Evolutionary conservation across 2,329 filamentous ascomycete genomes (phyloP), one percentile per base, ranked within the genome.

Genomic region (Verticillium albo-atrum): DNA sequence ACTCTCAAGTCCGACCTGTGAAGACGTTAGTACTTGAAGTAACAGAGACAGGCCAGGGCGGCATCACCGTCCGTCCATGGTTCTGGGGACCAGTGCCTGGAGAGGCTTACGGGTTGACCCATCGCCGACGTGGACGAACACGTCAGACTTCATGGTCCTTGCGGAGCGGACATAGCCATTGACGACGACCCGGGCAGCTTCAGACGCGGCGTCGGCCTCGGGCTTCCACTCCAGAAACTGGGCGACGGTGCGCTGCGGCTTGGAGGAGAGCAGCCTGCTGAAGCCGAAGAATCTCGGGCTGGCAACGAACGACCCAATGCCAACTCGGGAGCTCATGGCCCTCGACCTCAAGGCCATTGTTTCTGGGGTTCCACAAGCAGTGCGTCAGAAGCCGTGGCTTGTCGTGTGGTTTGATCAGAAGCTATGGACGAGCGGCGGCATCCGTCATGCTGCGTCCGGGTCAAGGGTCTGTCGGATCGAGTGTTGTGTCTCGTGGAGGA

Each of bases 101-200:
- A 98, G 74, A 28, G 91, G 81, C 62, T 88, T 80, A 65, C 91
- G 79, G 50, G 90, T 92, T 14, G 92, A 96, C 52, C 95, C 95
- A 79, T 99, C 95, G 12, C 89, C 89, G 57, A 98, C 80, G 61
- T 92, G 85, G 57, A 93, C 89, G 76, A 99, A 98, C 5, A 89
- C 88, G 61, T 89, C 81, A 25, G 83, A 83, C 72, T 97, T 96
- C 79, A 96, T 92, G 72, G 91, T 90, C 63, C 94, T 85, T 61
- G 97, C 88, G 4, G 91, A 94, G 63, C 91, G 86, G 58, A 97
- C 82, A 77, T 89, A 94, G 62, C 93, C 94, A 71, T 89, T 83
- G 66, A 97, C 79, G 60, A 82, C 81, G 54, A 89, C 79, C 66
- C 81, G 72, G n/a, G 73, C 65, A 47, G 78, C 74, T 53, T 75